Evolutionary conservation across 495 filamentous ascomycete species (phyloP), one percentile per base, ranked within the genome.

Genomic region (Eremomyces bilateralis): DNA sequence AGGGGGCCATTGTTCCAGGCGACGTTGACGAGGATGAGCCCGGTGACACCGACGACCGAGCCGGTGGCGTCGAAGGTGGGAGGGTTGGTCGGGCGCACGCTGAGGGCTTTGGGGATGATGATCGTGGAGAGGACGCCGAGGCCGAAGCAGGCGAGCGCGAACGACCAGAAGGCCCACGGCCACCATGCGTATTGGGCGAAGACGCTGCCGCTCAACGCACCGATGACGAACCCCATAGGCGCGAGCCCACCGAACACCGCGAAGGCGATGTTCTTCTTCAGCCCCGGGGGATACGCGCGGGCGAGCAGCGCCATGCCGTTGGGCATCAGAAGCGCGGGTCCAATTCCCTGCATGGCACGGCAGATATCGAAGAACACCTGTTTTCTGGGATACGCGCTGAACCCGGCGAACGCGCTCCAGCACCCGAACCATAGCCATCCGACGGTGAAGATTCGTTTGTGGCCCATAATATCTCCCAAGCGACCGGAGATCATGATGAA

Each of bases 401-500:
- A 56, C 17, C 73, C 74, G 1, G 62, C 64, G 12, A 75, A 39
- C 1, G 65, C 42, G 2, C 67, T 66, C 71, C 70, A 78, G 13
- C 71, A 29, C 1, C 58, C 51, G 30, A 69, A 67, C 73, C 72
- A 79, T n/a, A 58, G 31, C 39, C 63, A 73, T 0, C 72, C 74
- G 15, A 60, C 38, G 10, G 70, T 49, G 33, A 79, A 71, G 43
- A 79, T 48, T 1, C 54, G 51, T 33, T 71, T 68, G 46, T 76
- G 64, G 10, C 75, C 75, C 38, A 64, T 68, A 3, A 69, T 53
- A 34, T 78, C 75, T 0, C 76, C 74, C 2, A 76, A 50, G 10
- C 73, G 58, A 4, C 73, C 70, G 3, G 68, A 61, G 4, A 70
- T 60, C 8, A 79, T 51, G 34, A 79, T 70, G 38, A 75, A 76